Evolutionary conservation across 1,284 basidiomycete species (phyloP), one percentile per base, ranked within the genome.

Genomic region (Ustilago vetiveriae): DNA sequence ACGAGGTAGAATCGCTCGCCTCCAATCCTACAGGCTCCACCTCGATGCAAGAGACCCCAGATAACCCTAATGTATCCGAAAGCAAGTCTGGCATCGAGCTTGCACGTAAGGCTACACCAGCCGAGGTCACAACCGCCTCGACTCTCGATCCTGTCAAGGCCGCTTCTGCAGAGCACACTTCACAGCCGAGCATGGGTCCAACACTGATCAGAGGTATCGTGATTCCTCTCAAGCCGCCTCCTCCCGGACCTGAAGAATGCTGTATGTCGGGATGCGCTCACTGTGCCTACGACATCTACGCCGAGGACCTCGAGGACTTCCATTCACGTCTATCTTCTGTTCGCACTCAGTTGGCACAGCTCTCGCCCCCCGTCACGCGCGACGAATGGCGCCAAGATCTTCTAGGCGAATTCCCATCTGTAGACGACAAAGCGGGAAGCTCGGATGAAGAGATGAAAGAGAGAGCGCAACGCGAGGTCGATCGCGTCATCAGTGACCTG

Each of bases 221-320:
- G 22, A 63, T 80, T 29, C 76, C 78, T 2, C 44, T 63, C 23
- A 64, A 57, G 14, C 80, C 80, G 1, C 50, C 44, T 24, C 78
- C 81, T 17, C 81, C 81, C 1, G 80, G 81, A 3, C 74, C 79
- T 4, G 81, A 81, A 54, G 80, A 92, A 82, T 93, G 92, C 82
- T 94, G 92, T 83, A 93, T 92, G 91, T 92, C 90, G 9, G 91
- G 91, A 26, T 94, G 92, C 75, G 90, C 91, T 0, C 84, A 92
- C 30, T 94, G 92, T 82, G 90, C 94, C 7, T 90, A 94, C 80
- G 92, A 92, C 72, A 83, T 94, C 23, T 92, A 94, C 82, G 87
- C 90, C 50, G 91, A 92, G 44, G 87, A 90, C 1, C 82, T 92
- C 4, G 84, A 85, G n/a, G 85, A 85, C 11, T 92, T 92, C 82